Base-by-base conservation (phyloP, 495 filamentous ascomycete species). In the Bombardia bombarda region DNA sequence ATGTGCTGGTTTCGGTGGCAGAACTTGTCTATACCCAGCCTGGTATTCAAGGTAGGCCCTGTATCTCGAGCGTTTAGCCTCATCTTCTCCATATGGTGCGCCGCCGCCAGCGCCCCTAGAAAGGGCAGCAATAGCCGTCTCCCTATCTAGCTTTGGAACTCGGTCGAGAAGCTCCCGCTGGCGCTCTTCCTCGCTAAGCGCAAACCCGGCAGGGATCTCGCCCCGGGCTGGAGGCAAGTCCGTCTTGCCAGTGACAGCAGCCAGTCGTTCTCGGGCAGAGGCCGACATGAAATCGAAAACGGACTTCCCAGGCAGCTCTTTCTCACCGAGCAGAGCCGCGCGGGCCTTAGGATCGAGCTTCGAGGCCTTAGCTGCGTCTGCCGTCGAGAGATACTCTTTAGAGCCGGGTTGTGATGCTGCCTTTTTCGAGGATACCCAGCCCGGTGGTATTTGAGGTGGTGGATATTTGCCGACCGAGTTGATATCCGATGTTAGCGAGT, bases 271-370 rank as follows among this genome's bases (percentile, higher is more conserved):
- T 49, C 92, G 80, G 7, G 86, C 80, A 30, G 84, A 78, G 1
- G 89, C 75, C 0, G 87, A 84, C 63, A 98, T 77, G 67, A 83
- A 97, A 60, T 96, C 89, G 58, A 97, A 98, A 25, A 98, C 82
- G 1, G 92, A 97, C 61, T 96, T 95, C 8, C 87, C 84, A 3
- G 89, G 90, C 1, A 98, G 68, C 32, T 82, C 77, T 21, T 77
- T 69, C 60, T 97, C 90, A 16, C 89, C 89, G 0, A 98, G 69
- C 9, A 95, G 68, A 13, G 82, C 79, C 9, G 89, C 92, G 50
- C 92, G 77, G 22, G 87, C 69, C 47, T 74, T 83, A 3, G 90
- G 84, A 59, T 94, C 78, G 7, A 96, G 75, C 7, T 72, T 78
- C 0, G 86, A 90, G 7, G 80, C 66, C 58, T 82, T 83, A 12